Evolutionary conservation across 164 flowering plant species (phyloP), one percentile per base, ranked within the genome.

Genomic region (Aristolochia californica): DNA sequence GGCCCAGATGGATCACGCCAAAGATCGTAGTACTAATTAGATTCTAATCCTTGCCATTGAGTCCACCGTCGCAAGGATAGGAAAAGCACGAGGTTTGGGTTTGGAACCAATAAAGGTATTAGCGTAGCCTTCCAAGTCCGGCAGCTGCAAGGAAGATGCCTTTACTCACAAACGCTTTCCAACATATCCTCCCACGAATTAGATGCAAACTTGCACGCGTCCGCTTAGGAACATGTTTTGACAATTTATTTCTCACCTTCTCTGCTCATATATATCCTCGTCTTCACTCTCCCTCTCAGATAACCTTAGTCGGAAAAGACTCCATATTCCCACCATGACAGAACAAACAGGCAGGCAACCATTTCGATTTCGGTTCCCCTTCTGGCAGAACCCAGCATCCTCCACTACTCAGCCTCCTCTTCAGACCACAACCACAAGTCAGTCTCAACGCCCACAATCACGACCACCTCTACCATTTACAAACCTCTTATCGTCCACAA

Each of bases 291-390:
- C 43, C 57, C 17, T 30, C 57, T 54, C 9, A 27, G 40, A 45
- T n/a, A 58, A 47, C 18, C 23, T n/a, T n/a, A n/a, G n/a, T n/a
- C n/a, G n/a, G n/a, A n/a, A n/a, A n/a, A n/a, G n/a, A n/a, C n/a
- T n/a, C n/a, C n/a, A n/a, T n/a, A n/a, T n/a, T n/a, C n/a, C n/a
- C n/a, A n/a, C n/a, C n/a, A n/a, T 64, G 57, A 30, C 57, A 9
- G 62, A 50, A 43, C 60, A 25, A 43, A 2, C 10, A 18, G 48
- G 50, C 10, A 50, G 57, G 26, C 52, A 5, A 18, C 52, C 43
- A n/a, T 50, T 57, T 2, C 67, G 57, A 26, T 58, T 49, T 11
- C 22, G 57, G 62, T 26, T 64, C 13, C 61, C 61, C 22, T 55
- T 23, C 57, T n/a, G 43, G 56, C 10, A 3, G n/a, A 30, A 30